phyloP scores from a whole-genome alignment of 768 basidiomycete species.

The Leccinum uliginosum region DNA sequence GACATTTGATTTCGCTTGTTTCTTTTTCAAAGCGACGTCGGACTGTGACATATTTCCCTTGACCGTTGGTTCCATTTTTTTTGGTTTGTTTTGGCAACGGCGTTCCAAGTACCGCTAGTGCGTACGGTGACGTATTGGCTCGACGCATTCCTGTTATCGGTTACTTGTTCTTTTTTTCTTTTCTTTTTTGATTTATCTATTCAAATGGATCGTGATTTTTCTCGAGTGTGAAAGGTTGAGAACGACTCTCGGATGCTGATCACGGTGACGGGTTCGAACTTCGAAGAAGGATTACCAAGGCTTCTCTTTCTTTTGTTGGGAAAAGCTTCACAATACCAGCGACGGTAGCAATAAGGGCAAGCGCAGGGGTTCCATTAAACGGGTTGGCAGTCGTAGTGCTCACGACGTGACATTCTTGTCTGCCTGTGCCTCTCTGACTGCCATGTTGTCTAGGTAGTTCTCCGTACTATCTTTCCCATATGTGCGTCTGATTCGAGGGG shows the following conservation, averaged over 20 bases:
- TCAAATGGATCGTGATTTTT: constrained; percentile 10
- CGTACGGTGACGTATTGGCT: constrained; percentile 15
- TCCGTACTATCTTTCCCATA: too few species aligned
- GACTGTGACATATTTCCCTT: constrained; percentile 12
- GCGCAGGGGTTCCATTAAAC: too few species aligned
- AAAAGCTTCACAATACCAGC: neutral
- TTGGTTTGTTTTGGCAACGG: constrained; percentile 20
- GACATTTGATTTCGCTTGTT: constrained; percentile 1
- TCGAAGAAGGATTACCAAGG: neutral
- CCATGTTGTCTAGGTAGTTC: too few species aligned
- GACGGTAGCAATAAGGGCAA: neutral
- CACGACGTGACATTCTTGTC: too few species aligned
- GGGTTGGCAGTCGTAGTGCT: neutral
- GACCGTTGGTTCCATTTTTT: neutral
- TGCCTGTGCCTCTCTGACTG: too few species aligned
- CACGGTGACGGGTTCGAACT: neutral
- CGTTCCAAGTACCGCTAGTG: constrained; percentile 18
- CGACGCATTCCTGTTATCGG: constrained; percentile 18
- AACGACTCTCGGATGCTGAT: neutral
- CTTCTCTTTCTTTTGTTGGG: neutral
- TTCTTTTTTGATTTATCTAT: constrained; percentile 14
- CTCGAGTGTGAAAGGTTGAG: neutral
- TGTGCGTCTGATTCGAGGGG: neutral
- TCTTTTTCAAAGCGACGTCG: constrained; percentile 12
- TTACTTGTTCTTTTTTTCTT: neutral